These are phyloP conservation scores for Castanopsis chinensis DNA, from an alignment of 306 rosid species.

Conservation along the genomic window DNA sequence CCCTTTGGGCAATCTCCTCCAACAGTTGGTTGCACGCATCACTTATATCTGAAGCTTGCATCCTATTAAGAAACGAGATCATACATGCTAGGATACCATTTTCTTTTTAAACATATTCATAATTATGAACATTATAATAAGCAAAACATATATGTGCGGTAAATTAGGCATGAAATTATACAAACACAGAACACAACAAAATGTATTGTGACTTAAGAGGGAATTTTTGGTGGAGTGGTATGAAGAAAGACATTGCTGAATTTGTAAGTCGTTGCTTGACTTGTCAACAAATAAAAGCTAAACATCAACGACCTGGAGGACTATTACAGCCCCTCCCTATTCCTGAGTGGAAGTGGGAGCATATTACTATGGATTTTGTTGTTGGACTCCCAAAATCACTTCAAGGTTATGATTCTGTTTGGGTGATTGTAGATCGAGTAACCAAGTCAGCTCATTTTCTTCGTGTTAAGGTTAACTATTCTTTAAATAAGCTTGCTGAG, in stretches of 20 bases:
- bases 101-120: too few species aligned
- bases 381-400: not conserved
- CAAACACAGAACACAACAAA: too few species aligned
- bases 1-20: too few species aligned
- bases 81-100: too few species aligned
- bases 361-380: not conserved
- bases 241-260: not conserved
- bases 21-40: too few species aligned
- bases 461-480: too few species aligned
- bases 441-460: not conserved
- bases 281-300: not conserved
- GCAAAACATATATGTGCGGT: too few species aligned
- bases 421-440: not conserved
- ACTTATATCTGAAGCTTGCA: too few species aligned
- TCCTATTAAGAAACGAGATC: too few species aligned
- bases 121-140: too few species aligned
- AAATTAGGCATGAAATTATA: too few species aligned
- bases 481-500: too few species aligned
- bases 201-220: not conserved
- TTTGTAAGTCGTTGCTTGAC: not conserved
- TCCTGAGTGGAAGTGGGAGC: not conserved
- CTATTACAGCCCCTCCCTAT: not conserved
- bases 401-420: not conserved
- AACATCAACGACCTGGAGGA: not conserved
- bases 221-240: not conserved